These are phyloP conservation scores for Lentinula sp. DNA, from an alignment of 768 basidiomycete species.

Conservation along the genomic window DNA sequence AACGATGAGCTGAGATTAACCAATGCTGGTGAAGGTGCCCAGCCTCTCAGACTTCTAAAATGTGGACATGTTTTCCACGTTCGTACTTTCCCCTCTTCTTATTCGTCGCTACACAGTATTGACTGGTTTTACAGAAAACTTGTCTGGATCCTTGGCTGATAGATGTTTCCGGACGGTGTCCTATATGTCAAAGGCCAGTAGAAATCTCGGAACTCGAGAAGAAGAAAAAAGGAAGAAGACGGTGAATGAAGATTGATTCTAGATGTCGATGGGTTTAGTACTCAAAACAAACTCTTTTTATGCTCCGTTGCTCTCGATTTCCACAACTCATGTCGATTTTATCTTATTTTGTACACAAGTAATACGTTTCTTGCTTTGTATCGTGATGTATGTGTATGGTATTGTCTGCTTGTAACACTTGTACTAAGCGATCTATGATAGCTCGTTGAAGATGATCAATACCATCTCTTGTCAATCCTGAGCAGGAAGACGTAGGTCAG, in stretches of 20 bases:
- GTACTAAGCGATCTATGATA: not conserved
- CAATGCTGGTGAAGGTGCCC: conserved; percentile 72
- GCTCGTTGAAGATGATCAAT: not conserved
- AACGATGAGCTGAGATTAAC: conserved; percentile 43
- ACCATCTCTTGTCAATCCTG: too few species aligned
- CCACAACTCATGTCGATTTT: too few species aligned
- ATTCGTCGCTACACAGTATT: conserved; percentile 1
- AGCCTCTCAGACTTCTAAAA: conserved; percentile 66
- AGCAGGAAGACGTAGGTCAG: too few species aligned
- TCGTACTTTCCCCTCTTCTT: conserved; percentile 21
- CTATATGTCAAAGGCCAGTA: conserved; percentile 76
- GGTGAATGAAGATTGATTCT: not conserved
- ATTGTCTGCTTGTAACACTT: not conserved
- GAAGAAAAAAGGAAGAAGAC: conserved; percentile 21
- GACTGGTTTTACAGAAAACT: conserved; percentile 50
- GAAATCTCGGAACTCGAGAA: conserved; percentile 35
- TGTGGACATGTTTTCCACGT: conserved; percentile 94
- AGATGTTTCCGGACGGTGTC: conserved; percentile 82
- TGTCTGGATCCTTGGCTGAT: conserved; percentile 89
- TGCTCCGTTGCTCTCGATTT: too few species aligned
- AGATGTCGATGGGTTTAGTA: too few species aligned
- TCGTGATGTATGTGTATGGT: too few species aligned
- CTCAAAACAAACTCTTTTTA: too few species aligned
- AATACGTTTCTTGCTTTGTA: too few species aligned
- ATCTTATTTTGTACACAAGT: too few species aligned